Conservation (phyloP, 2,329 filamentous ascomycete genomes). For the Fusarium sp. region DNA sequence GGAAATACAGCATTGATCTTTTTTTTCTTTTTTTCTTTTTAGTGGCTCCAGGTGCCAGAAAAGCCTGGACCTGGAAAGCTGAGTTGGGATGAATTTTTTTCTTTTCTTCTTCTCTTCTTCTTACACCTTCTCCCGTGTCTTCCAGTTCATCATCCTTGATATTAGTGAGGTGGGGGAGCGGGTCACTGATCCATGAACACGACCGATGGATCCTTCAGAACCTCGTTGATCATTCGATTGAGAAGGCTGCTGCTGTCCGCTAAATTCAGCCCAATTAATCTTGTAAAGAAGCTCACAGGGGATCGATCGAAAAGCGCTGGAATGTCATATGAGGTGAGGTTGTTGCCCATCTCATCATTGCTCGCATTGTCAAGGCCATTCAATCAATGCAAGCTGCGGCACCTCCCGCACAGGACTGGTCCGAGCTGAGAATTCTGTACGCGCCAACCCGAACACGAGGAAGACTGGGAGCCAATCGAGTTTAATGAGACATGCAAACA, state of each 20-base stretch:
- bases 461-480: conserved; percentile 30
- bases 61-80: conserved; percentile 6
- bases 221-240: conserved; percentile 9
- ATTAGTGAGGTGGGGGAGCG: conserved; percentile 38
- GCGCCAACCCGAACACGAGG: conserved; percentile 41
- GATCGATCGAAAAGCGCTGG: conserved; percentile 4
- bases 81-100: conserved; percentile 28
- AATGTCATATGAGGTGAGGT: conserved; percentile 23
- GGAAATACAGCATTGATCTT: conserved; percentile 4
- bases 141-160: conserved; percentile 19
- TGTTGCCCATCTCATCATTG: conserved; percentile 1
- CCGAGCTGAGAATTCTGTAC: conserved; percentile 23
- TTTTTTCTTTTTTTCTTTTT: background rate
- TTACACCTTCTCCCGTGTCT: conserved; percentile 34
- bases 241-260: conserved; percentile 4
- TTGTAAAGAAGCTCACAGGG: background rate
- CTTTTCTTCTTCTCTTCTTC: conserved; percentile 25
- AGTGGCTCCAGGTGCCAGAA: conserved; percentile 12
- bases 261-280: conserved; percentile 10
- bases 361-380: background rate
- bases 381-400: conserved; percentile 26
- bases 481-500: conserved; percentile 37
- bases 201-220: conserved; percentile 18
- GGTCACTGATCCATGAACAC: conserved; percentile 18
- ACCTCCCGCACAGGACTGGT: conserved; percentile 35